These are phyloP conservation scores for Cryptosporidium viatorum DNA, from an alignment of 169 alveolate species.

Conservation along the genomic window DNA sequence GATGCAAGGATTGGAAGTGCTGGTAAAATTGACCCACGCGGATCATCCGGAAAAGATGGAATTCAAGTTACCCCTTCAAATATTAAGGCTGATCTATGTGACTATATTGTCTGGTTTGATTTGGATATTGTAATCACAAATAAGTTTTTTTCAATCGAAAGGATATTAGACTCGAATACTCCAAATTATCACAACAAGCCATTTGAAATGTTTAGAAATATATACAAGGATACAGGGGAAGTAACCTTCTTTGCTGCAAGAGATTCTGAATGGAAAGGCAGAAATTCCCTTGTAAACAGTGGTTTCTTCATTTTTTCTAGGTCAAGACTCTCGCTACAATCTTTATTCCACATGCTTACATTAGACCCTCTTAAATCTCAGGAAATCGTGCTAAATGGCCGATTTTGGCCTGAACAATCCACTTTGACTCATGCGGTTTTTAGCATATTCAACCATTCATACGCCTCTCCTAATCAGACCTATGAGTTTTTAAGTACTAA, in stretches of 20 bases:
- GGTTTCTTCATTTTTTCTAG: conserved; percentile 48
- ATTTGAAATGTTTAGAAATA: conserved; percentile 14
- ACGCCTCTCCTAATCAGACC: conserved; percentile 21
- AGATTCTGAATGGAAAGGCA: conserved; percentile 58
- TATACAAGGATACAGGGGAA: conserved; percentile 29
- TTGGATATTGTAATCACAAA: conserved; percentile 53
- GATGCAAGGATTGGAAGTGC: conserved; percentile 21
- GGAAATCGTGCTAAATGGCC: conserved; percentile 34
- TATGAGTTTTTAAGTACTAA: not conserved
- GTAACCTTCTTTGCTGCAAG: conserved; percentile 16
- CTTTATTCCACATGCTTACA: conserved; percentile 48
- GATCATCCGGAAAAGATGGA: conserved; percentile 35
- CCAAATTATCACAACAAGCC: not conserved
- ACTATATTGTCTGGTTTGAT: conserved; percentile 67
- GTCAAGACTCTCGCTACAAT: conserved; percentile 31
- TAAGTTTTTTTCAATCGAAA: conserved; percentile 46
- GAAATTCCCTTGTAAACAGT: conserved; percentile 58
- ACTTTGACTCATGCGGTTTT: conserved; percentile 41
- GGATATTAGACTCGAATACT: conserved; percentile 9
- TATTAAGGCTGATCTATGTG: conserved; percentile 47
- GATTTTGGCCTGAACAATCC: conserved; percentile 72
- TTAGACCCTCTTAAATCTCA: conserved; percentile 26
- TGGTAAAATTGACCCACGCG: not conserved
- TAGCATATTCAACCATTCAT: conserved; percentile 15
- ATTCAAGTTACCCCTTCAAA: conserved; percentile 64